Base-by-base conservation (phyloP, 176 grass and related monocot genomes). In the Guadua angustifolia region DNA sequence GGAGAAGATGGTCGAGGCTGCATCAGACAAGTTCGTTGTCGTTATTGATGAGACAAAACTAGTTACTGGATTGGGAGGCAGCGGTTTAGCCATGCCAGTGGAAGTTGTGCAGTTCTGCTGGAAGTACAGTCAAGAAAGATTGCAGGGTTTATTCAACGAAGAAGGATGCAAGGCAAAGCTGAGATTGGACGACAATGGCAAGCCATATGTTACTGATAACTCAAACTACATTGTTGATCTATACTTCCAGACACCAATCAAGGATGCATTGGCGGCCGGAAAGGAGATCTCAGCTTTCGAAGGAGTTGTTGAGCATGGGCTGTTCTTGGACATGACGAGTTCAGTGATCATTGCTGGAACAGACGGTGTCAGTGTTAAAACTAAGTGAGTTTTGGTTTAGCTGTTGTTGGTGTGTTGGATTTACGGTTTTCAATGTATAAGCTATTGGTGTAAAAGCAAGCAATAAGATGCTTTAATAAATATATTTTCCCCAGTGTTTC, bases 21-120 rank as follows among this genome's bases (percentile, higher is more conserved):
- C 93, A 40, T 99, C 96, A 14, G 91, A 77, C 9, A 99, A 95
- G 69, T 99, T 99, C 3, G 85, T 98, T 1, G 96, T 99, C 15
- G 81, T 95, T 56, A 89, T 83, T 2, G 96, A 99, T 13, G 96
- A 99, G 35, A 99, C 96, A 19, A 99, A 99, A 36, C 83, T 99
- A 5, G 96, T 99, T 50, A 88, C 91, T 16, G 96, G 96, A 11
- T 86, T 99, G 32, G 96, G 96, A 22, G 96, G 96, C 35, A 99
- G 96, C 35, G 91, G 93, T 10, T 83, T 99, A 24, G 96, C 96
- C 66, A 99, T 99, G 96, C 96, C 96, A 0, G 96, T 99, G 66
- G 96, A 99, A 39, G 89, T 99, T 18, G 96, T 95, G 87, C 96
- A 99, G 86, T 99, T 99, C 89, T 95, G 96, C 88, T 99, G 96